Evolutionary conservation across 2,329 filamentous ascomycete genomes (phyloP), one percentile per base, ranked within the genome.

Genomic region (Aspergillus versicolor): DNA sequence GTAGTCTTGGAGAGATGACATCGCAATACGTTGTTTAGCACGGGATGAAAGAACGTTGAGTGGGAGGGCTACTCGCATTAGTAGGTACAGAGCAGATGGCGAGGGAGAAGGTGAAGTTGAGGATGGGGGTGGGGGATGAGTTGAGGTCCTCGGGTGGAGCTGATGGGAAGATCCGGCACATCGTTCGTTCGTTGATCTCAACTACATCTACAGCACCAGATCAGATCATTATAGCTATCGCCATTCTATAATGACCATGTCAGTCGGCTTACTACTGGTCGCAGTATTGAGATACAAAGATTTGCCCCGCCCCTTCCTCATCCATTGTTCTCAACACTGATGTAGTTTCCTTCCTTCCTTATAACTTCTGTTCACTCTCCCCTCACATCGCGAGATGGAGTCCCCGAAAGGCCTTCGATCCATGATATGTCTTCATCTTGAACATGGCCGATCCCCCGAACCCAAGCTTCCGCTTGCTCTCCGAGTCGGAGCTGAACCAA

Each of bases 1-100:
- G 12, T 65, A 62, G 43, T 62, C 52, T 42, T 55, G 52, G 13
- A 63, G 42, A 24, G 64, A 66, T 17, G 64, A 65, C 68, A 73
- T 60, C 7, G 8, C 34, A 19, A 8, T 11, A n/a, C 3, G 37
- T 6, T 42, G 21, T 13, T 40, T 12, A 7, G 13, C 27, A 40
- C 40, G 22, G 11, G n/a, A 9, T n/a, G 7, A 22, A n/a, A 22
- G 32, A 32, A 38, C 9, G 47, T 24, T 21, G n/a, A 17, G 27
- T 7, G 34, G 7, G 32, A 5, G 13, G 19, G 17, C 4, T n/a
- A 30, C 27, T 30, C 27, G 27, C 27, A 30, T 30, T 30, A 30
- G 27, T 40, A 22, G 9, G 24, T 22, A 38, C 9, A 22, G 45
- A n/a, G 22, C 9, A 22, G 45, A n/a, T 49, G 44, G 43, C 22